phyloP scores from a whole-genome alignment of 2,329 filamentous ascomycete species.

The Stachybotrys chartarum region DNA sequence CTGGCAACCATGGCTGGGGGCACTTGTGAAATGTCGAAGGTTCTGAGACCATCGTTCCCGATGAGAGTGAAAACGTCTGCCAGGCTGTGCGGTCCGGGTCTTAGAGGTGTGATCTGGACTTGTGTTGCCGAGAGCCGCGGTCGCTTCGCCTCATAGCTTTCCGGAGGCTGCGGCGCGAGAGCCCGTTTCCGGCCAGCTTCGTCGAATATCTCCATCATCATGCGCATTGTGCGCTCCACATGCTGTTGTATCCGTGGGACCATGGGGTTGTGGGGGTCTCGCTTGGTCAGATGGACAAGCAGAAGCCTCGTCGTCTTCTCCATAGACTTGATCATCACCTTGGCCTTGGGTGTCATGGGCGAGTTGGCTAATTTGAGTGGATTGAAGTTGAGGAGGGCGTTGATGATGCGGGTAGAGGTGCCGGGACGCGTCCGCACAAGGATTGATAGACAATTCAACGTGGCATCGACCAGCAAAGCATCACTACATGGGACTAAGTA shows the following conservation, averaged over 20 bases:
- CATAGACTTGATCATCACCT: slow-evolving; percentile 85
- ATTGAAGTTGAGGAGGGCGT: slow-evolving; percentile 83
- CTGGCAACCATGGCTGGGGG: slow-evolving; percentile 69
- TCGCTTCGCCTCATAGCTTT: slow-evolving; percentile 76
- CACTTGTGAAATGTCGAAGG: slow-evolving; percentile 77
- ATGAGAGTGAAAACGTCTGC: slow-evolving; percentile 85
- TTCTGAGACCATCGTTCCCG: slow-evolving; percentile 60
- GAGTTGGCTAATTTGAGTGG: slow-evolving; percentile 74
- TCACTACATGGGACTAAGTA: slow-evolving; percentile 48
- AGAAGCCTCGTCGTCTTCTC: slow-evolving; percentile 86
- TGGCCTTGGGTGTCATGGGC: slow-evolving; percentile 69
- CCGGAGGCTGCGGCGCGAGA: slow-evolving; percentile 60
- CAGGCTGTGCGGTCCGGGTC: slow-evolving; percentile 68
- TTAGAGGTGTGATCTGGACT: slow-evolving; percentile 60
- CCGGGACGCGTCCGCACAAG: slow-evolving; percentile 75
- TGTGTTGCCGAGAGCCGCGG: slow-evolving; percentile 51
- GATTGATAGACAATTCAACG: slow-evolving; percentile 78
- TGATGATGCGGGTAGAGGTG: slow-evolving; percentile 78
- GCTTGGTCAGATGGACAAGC: slow-evolving; percentile 76
- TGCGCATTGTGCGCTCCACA: slow-evolving; percentile 73
- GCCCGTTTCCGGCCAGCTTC: slow-evolving; percentile 73
- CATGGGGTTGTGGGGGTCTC: slow-evolving; percentile 74
- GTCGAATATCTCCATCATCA: slow-evolving; percentile 71
- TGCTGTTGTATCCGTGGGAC: slow-evolving; percentile 77
- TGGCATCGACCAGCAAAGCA: slow-evolving; percentile 81